phyloP scores from a whole-genome alignment of 345 rosid species.

The Mangifera indica region DNA sequence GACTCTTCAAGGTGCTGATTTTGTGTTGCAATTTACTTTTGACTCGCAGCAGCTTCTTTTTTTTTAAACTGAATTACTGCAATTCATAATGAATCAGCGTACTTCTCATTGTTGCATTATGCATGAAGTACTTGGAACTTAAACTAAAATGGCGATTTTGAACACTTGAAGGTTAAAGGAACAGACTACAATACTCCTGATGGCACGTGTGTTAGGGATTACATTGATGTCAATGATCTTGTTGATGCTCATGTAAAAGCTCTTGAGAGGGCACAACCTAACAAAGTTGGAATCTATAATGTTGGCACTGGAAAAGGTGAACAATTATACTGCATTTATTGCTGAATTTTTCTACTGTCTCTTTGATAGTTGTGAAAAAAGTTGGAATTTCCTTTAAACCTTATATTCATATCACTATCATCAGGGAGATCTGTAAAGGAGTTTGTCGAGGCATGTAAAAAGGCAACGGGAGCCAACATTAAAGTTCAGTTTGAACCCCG shows the following conservation, averaged over 20 bases:
- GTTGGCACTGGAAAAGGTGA: constrained; percentile 92
- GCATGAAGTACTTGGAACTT: background rate
- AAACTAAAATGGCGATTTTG: constrained; percentile 7
- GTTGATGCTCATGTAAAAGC: constrained; percentile 99
- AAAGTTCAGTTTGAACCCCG: constrained; percentile 80
- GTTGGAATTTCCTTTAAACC: background rate
- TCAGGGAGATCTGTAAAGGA: constrained; percentile 94
- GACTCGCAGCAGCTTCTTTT: background rate
- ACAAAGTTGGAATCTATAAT: constrained; percentile 87
- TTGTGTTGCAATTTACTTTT: background rate
- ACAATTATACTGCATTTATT: background rate
- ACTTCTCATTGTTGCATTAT: background rate
- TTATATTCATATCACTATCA: background rate
- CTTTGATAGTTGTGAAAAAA: background rate
- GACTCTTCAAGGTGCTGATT: background rate
- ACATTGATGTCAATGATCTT: constrained; percentile 93
- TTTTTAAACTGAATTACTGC: background rate
- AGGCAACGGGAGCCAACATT: constrained; percentile 75
- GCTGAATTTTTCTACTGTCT: background rate
- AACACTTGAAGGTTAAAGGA: constrained; percentile 73
- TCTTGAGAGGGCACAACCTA: constrained; percentile 68
- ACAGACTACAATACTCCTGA: constrained; percentile 92
- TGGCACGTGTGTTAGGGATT: constrained; percentile 94
- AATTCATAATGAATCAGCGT: too few species aligned
- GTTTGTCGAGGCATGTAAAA: constrained; percentile 95